A percentile compares a stretch with the other conserved stretches of the same genome.
phyloP scores from a whole-genome alignment of 2,329 filamentous ascomycete genomes.

The Sporothrix sp. region DNA sequence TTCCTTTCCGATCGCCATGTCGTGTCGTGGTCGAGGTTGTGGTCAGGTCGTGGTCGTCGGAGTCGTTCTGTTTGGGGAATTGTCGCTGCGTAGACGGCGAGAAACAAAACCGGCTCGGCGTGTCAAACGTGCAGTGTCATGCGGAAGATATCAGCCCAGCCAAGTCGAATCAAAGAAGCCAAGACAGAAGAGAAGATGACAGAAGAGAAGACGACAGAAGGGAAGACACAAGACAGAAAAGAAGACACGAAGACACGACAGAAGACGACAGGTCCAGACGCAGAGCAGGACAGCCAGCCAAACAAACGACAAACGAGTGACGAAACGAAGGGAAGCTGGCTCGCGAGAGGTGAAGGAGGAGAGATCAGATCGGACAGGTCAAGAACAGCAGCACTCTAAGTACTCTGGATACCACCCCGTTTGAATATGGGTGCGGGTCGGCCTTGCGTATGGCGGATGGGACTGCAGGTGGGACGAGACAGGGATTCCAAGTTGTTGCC shows the following conservation, averaged over 20 bases:
- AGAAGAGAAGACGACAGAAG: background rate
- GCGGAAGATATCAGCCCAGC: too few relatives aligned
- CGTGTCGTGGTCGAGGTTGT: background rate
- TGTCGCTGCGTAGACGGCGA: too few relatives aligned
- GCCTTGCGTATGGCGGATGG: background rate
- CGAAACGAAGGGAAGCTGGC: background rate
- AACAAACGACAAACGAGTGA: background rate
- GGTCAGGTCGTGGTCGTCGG: too few relatives aligned
- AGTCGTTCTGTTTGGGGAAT: too few relatives aligned
- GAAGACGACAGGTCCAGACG: too few relatives aligned
- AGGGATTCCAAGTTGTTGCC: background rate
- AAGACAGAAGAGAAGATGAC: too few relatives aligned
- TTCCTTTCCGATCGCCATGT: constrained; percentile 35
- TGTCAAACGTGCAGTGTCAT: too few relatives aligned
- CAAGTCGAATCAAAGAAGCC: too few relatives aligned
- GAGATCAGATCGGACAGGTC: background rate
- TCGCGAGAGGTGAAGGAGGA: background rate
- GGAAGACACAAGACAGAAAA: background rate
- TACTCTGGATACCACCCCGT: too few relatives aligned
- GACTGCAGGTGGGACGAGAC: constrained; percentile 2
- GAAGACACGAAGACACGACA: background rate
- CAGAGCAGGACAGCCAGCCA: too few relatives aligned
- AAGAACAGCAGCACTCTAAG: too few relatives aligned
- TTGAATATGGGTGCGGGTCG: constrained; percentile 2
- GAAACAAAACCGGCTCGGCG: too few relatives aligned